Conservation (phyloP, 2,329 filamentous ascomycete genomes). For the Aspergillus sp. region DNA sequence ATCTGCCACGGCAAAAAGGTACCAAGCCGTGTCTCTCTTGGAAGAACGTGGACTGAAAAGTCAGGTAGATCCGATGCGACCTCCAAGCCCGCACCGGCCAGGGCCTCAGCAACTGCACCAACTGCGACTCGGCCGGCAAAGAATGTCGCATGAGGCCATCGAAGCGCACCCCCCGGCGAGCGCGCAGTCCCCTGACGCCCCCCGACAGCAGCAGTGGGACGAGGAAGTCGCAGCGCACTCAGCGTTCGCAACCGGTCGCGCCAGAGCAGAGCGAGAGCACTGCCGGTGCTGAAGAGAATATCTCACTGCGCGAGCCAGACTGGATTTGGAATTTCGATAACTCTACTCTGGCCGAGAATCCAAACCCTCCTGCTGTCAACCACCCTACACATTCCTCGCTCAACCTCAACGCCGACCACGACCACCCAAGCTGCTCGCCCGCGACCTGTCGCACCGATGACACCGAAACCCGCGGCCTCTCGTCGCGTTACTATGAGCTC, state of each 20-base stretch:
- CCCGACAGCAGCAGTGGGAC: neutral
- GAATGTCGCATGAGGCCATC: conserved; percentile 9
- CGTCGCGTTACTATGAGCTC: conserved; percentile 10
- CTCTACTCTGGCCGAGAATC: neutral
- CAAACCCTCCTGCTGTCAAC: too few relatives aligned
- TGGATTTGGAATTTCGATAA: conserved; percentile 5
- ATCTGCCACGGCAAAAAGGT: conserved; percentile 16
- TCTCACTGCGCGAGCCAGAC: neutral
- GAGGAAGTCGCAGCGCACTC: neutral
- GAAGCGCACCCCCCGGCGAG: neutral
- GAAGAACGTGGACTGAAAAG: neutral
- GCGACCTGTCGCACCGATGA: conserved; percentile 6
- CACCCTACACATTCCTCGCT: too few relatives aligned
- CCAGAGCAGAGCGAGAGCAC: neutral
- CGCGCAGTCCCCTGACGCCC: neutral
- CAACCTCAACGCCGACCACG: too few relatives aligned
- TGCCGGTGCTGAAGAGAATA: too few relatives aligned
- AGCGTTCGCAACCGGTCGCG: neutral
- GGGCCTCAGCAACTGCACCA: conserved; percentile 10
- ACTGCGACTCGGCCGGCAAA: conserved; percentile 12
- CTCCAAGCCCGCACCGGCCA: conserved; percentile 13
- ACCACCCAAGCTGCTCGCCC: neutral
- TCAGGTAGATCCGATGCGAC: conserved; percentile 11
- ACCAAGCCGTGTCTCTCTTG: neutral
- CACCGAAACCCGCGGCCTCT: conserved; percentile 4